Conservation (phyloP, 306 rosid genomes). For the Pueraria montana region DNA sequence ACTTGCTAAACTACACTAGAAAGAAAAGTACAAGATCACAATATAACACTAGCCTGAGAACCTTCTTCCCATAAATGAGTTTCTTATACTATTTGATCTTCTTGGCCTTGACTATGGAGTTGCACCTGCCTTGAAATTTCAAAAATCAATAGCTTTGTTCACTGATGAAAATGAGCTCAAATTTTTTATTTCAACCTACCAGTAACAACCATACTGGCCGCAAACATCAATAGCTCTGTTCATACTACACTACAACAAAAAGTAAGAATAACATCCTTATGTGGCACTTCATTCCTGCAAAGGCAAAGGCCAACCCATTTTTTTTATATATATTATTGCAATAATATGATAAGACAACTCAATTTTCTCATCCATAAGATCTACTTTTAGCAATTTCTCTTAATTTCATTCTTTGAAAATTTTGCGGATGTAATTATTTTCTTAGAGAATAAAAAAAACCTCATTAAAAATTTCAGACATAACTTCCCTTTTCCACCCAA, state of each 20-base stretch:
- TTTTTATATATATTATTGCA: neutral
- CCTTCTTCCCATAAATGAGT: slow-evolving; percentile 98
- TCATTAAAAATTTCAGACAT: slow-evolving; percentile 17
- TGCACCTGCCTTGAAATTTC: slow-evolving; percentile 88
- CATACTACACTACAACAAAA: slow-evolving; percentile 22
- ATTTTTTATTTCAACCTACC: slow-evolving; percentile 96
- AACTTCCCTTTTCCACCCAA: neutral
- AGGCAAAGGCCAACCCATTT: no score
- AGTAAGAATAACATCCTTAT: neutral
- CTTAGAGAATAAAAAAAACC: neutral
- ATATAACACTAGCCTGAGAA: slow-evolving; percentile 69
- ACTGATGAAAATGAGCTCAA: slow-evolving; percentile 85
- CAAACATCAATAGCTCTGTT: slow-evolving; percentile 25
- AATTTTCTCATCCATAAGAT: slow-evolving; percentile 19
- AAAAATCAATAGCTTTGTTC: slow-evolving; percentile 88
- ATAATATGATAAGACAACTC: neutral
- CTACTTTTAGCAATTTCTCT: neutral
- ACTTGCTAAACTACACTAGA: slow-evolving; percentile 39
- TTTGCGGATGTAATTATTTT: neutral
- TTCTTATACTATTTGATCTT: slow-evolving; percentile 86
- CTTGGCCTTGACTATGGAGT: slow-evolving; percentile 83
- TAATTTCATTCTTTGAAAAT: slow-evolving; percentile 1
- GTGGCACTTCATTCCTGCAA: neutral
- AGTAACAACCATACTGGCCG: slow-evolving; percentile 46
- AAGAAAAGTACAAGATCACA: slow-evolving; percentile 45